phyloP scores from a whole-genome alignment of 2,329 filamentous ascomycete genomes.

The Trichoderma atrobrunneum region DNA sequence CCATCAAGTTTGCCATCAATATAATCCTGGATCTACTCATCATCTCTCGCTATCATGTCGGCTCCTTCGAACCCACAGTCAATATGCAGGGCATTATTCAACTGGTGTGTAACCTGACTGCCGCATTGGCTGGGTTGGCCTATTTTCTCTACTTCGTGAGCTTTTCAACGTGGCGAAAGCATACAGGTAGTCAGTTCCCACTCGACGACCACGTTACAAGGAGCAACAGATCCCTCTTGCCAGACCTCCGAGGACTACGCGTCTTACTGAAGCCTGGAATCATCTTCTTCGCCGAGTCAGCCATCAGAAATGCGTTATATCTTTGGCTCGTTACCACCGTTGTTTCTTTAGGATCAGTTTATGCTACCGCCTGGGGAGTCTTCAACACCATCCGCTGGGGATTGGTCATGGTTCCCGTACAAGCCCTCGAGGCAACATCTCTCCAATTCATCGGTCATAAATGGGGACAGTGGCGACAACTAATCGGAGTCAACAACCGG shows the following conservation, averaged over 20 bases:
- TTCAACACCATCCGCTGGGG: conserved; percentile 76
- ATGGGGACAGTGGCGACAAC: conserved; percentile 55
- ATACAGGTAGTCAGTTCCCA: not conserved
- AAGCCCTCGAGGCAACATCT: conserved; percentile 62
- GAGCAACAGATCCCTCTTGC: conserved; percentile 27
- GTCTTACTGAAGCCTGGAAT: conserved; percentile 56
- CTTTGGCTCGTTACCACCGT: conserved; percentile 68
- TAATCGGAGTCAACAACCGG: conserved; percentile 25
- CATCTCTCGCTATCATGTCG: conserved; percentile 64
- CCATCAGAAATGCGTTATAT: conserved; percentile 65
- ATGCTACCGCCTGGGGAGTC: conserved; percentile 70
- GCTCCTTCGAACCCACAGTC: conserved; percentile 51
- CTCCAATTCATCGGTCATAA: conserved; percentile 64
- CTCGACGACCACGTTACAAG: not conserved
- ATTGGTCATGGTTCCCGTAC: conserved; percentile 69
- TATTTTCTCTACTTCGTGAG: conserved; percentile 56
- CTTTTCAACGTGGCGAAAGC: conserved; percentile 21
- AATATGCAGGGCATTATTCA: conserved; percentile 64
- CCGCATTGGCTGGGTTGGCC: conserved; percentile 52
- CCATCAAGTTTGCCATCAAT: conserved; percentile 61
- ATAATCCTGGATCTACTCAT: conserved; percentile 65
- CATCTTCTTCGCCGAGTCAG: conserved; percentile 62
- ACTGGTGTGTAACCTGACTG: conserved; percentile 56
- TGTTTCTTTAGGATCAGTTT: conserved; percentile 59
- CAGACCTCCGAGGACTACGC: conserved; percentile 44